These are phyloP conservation scores for Apiotrichum veenhuisii DNA, from an alignment of 1,284 basidiomycete species.

Conservation along the genomic window DNA sequence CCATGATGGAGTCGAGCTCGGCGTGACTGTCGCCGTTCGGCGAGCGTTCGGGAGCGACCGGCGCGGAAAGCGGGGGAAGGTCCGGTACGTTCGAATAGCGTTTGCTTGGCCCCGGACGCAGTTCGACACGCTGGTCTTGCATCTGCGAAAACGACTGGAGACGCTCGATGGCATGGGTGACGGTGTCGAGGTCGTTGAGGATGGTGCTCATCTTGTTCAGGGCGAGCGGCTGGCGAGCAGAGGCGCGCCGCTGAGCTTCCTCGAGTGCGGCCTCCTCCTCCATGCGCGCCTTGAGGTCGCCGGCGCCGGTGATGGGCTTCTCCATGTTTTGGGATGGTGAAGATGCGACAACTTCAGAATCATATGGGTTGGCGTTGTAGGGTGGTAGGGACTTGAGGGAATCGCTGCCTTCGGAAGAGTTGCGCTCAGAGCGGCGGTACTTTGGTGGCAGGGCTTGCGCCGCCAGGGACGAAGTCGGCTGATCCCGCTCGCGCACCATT, in stretches of 20 bases:
- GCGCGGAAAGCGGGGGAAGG: not conserved
- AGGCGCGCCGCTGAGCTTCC: not conserved
- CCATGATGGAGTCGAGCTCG: conserved; percentile 41
- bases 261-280: not conserved
- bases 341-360: not conserved
- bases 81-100: not conserved
- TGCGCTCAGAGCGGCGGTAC: conserved; percentile 9
- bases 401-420: conserved; percentile 6
- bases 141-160: conserved; percentile 75
- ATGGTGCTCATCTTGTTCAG: conserved; percentile 6
- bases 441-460: conserved; percentile 13
- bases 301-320: not conserved
- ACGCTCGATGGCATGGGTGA: conserved; percentile 79
- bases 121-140: conserved; percentile 77
- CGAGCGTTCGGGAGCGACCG: not conserved
- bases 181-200: conserved; percentile 65
- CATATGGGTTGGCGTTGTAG: conserved; percentile 11
- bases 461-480: conserved; percentile 3
- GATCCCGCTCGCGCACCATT: conserved; percentile 18
- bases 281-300: not conserved
- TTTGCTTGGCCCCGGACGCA: conserved; percentile 50
- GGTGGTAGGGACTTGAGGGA: conserved; percentile 7
- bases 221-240: not conserved
- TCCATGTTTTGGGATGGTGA: not conserved
- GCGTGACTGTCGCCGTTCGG: conserved; percentile 29